Conservation (phyloP, 257 asterid genomes). For the Apocynum venetum region DNA sequence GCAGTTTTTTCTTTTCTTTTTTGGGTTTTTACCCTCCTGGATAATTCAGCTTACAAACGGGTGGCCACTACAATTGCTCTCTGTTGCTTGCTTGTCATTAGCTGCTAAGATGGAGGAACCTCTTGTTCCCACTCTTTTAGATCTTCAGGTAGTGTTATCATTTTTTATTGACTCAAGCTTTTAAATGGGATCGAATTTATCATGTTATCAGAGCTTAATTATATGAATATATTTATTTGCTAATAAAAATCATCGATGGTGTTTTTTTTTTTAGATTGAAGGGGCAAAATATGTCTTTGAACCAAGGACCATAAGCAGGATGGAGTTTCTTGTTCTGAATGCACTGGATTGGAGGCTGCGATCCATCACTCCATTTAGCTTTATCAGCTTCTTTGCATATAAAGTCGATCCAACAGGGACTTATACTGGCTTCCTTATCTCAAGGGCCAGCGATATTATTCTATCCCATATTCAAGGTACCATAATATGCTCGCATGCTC, state of each 20-base stretch:
- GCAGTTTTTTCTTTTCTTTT: not conserved
- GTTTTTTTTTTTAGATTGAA: slow-evolving; percentile 52
- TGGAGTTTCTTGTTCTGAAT: slow-evolving; percentile 86
- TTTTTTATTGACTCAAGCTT: no score
- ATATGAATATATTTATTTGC: no score
- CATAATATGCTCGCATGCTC: not conserved
- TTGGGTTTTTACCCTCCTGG: not conserved
- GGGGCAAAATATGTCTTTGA: slow-evolving; percentile 66
- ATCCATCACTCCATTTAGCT: slow-evolving; percentile 73
- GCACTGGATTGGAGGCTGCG: slow-evolving; percentile 86
- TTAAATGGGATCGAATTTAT: no score
- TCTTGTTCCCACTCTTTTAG: slow-evolving; percentile 86
- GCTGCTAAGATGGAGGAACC: slow-evolving; percentile 99
- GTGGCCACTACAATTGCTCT: slow-evolving; percentile 90
- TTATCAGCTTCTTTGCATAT: slow-evolving; percentile 60
- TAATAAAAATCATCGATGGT: no score
- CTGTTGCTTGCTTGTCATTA: slow-evolving; percentile 87
- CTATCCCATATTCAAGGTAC: slow-evolving; percentile 71
- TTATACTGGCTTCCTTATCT: slow-evolving; percentile 53
- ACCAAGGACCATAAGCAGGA: slow-evolving; percentile 66
- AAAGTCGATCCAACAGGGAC: slow-evolving; percentile 74
- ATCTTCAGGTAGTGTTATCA: slow-evolving; percentile 61
- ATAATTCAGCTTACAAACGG: slow-evolving; percentile 59
- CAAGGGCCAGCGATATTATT: slow-evolving; percentile 64
- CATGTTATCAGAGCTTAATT: no score